These are phyloP conservation scores for Macroventuria anomochaeta DNA, from an alignment of 2,329 filamentous ascomycete genomes.

Conservation along the genomic window DNA sequence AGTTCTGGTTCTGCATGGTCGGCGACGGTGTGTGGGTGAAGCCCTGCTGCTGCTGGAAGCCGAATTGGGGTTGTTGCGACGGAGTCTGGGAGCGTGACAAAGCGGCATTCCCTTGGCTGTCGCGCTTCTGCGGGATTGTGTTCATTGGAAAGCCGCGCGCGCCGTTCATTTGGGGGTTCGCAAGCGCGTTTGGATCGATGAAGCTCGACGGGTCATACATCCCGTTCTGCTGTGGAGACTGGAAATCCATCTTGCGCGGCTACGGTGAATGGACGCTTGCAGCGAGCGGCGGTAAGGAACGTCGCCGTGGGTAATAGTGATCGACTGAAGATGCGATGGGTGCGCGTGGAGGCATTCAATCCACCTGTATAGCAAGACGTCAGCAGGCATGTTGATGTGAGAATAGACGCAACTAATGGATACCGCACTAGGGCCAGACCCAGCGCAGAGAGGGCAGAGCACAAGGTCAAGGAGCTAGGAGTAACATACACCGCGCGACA, in stretches of 20 bases:
- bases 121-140: slow-evolving; percentile 91
- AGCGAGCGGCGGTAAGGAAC: slow-evolving; percentile 16
- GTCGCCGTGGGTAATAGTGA: slow-evolving; percentile 13
- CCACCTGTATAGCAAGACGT: slow-evolving; percentile 33
- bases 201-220: slow-evolving; percentile 48
- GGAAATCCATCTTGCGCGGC: slow-evolving; percentile 47
- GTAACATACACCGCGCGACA: slow-evolving; percentile 34
- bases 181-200: slow-evolving; percentile 51
- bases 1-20: slow-evolving; percentile 83
- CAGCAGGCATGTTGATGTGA: slow-evolving; percentile 42
- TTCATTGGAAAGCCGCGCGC: slow-evolving; percentile 79
- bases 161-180: slow-evolving; percentile 65
- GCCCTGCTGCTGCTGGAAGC: slow-evolving; percentile 70
- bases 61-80: slow-evolving; percentile 69
- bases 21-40: slow-evolving; percentile 94
- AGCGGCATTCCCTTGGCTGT: slow-evolving; percentile 59
- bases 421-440: slow-evolving; percentile 25
- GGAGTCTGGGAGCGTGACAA: slow-evolving; percentile 95
- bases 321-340: slow-evolving; percentile 18
- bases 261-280: slow-evolving; percentile 9
- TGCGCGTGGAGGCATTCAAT: slow-evolving; percentile 36
- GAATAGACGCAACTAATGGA: slow-evolving; percentile 34
- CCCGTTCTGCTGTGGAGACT: slow-evolving; percentile 45
- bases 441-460: slow-evolving; percentile 23
- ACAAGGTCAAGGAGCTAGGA: slow-evolving; percentile 14